phyloP scores from a whole-genome alignment of 2,329 filamentous ascomycete genomes.

The Aspergillus glaucus region DNA sequence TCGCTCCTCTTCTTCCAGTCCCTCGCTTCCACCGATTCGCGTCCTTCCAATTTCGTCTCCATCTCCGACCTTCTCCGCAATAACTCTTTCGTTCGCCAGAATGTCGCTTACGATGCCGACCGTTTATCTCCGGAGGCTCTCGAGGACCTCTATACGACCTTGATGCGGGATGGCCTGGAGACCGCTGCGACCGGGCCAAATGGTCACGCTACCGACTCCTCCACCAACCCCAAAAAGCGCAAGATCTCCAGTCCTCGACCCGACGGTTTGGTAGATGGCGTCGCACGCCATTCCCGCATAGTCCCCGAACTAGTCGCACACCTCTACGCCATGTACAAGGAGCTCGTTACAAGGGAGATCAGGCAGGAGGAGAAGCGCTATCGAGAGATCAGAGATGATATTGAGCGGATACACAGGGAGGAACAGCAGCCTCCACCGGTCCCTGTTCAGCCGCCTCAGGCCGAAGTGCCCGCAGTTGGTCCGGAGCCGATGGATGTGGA shows the following conservation, averaged over 20 bases:
- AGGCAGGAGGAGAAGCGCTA: slow-evolving; percentile 66
- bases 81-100: slow-evolving; percentile 66
- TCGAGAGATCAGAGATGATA: slow-evolving; percentile 58
- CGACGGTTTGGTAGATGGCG: slow-evolving; percentile 58
- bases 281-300: slow-evolving; percentile 59
- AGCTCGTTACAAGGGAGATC: slow-evolving; percentile 63
- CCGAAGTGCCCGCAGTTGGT: background rate
- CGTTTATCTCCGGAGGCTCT: slow-evolving; percentile 73
- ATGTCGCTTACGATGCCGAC: slow-evolving; percentile 63
- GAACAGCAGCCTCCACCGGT: slow-evolving; percentile 26
- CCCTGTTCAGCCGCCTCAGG: slow-evolving; percentile 1
- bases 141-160: slow-evolving; percentile 67
- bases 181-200: slow-evolving; percentile 33
- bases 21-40: slow-evolving; percentile 61
- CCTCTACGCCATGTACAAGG: slow-evolving; percentile 69
- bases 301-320: slow-evolving; percentile 65
- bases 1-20: slow-evolving; percentile 79
- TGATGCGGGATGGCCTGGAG: slow-evolving; percentile 67
- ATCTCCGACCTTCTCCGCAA: slow-evolving; percentile 70
- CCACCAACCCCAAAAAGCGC: slow-evolving; percentile 59
- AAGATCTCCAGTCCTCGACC: slow-evolving; percentile 63
- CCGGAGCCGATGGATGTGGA: slow-evolving; percentile 23
- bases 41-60: slow-evolving; percentile 59
- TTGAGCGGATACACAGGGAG: slow-evolving; percentile 60
- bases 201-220: slow-evolving; percentile 17